A percentile compares a stretch with the other conserved stretches of the same genome.
Evolutionary conservation across 2,329 filamentous ascomycete genomes (phyloP).

Genomic region (Fusarium chaquense): DNA sequence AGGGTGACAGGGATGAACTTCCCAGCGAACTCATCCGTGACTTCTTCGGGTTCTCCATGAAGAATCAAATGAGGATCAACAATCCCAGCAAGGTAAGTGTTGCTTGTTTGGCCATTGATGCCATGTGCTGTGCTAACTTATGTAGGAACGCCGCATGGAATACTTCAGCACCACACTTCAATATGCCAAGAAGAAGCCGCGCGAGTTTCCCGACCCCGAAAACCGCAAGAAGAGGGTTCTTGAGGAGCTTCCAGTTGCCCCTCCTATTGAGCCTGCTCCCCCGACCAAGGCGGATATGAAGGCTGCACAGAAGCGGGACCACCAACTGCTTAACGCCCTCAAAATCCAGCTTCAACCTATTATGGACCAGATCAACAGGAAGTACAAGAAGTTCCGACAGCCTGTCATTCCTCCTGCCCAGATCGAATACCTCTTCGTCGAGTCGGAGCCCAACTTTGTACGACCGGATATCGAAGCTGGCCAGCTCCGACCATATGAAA

Average conservation of each 20-base stretch:
- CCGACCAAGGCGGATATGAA: slow-evolving; percentile 84
- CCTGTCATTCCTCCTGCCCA: slow-evolving; percentile 79
- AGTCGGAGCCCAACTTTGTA: slow-evolving; percentile 80
- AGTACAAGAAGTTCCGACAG: slow-evolving; percentile 88
- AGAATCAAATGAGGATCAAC: slow-evolving; percentile 78
- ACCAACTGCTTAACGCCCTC: slow-evolving; percentile 84
- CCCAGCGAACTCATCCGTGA: slow-evolving; percentile 75
- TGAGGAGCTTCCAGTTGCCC: slow-evolving; percentile 80
- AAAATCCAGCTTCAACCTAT: slow-evolving; percentile 93
- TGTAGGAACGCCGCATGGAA: slow-evolving; percentile 72
- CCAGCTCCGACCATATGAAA: slow-evolving; percentile 80
- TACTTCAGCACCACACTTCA: slow-evolving; percentile 82
- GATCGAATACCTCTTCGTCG: slow-evolving; percentile 86
- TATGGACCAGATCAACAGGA: slow-evolving; percentile 95
- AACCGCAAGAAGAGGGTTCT: slow-evolving; percentile 89
- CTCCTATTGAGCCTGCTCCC: slow-evolving; percentile 74
- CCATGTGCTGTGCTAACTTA: slow-evolving; percentile 23
- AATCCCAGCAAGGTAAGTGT: slow-evolving; percentile 72
- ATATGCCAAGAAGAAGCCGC: slow-evolving; percentile 82
- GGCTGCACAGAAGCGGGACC: slow-evolving; percentile 83
- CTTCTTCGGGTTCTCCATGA: slow-evolving; percentile 86
- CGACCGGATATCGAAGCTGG: slow-evolving; percentile 65
- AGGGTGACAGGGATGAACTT: slow-evolving; percentile 73
- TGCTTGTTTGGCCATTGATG: neutral
- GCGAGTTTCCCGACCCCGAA: slow-evolving; percentile 86